Evolutionary conservation across 139 green algal genomes (phyloP), one percentile per base, ranked within the genome.

Genomic region (Coccomyxa sp.): DNA sequence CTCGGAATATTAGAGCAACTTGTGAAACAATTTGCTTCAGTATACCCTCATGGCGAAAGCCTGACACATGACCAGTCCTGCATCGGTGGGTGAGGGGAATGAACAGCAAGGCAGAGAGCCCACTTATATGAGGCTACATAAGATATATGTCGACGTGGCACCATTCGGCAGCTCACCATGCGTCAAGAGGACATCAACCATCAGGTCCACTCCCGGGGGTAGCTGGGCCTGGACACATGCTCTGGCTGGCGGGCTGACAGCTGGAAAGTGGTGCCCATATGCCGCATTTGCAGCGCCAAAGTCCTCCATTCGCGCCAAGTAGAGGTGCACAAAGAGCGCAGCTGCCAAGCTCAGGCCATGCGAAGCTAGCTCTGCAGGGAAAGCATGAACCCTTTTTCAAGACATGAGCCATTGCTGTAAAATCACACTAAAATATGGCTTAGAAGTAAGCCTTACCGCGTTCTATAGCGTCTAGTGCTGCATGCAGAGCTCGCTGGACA

Each of bases 201-300:
- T 80, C 12, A 95, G 79, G 28, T 85, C 81, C 58, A 80, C 84
- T 30, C 86, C 90, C 25, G 76, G 57, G 0, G 89, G 88, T 67
- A 95, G 86, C 14, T 88, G 86, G n/a, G 90, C 81, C 90, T 95
- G 89, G 32, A 99, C 91, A 57, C 93, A 98, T 30, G 94, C 94
- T 23, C 96, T 85, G 27, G 95, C 94, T 23, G 95, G 91, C 12
- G 95, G 95, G 84, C 92, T 86, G 28, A 92, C 66, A 13, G 83
- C 60, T 0, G 95, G 93, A 45, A 99, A 89, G 80, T 90, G 77
- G 25, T 79, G 82, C 78, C 84, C 90, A 88, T 99, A 99, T 10
- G 88, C 93, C 14, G 51, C 85, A 84, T 99, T 99, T 51, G 90
- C 91, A 0, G 85, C 88, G 0, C 76, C 92, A 92, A 99, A 99